Base-by-base conservation (phyloP, 176 grass and related monocot genomes). In the Bolboschoenus planiculmis region DNA sequence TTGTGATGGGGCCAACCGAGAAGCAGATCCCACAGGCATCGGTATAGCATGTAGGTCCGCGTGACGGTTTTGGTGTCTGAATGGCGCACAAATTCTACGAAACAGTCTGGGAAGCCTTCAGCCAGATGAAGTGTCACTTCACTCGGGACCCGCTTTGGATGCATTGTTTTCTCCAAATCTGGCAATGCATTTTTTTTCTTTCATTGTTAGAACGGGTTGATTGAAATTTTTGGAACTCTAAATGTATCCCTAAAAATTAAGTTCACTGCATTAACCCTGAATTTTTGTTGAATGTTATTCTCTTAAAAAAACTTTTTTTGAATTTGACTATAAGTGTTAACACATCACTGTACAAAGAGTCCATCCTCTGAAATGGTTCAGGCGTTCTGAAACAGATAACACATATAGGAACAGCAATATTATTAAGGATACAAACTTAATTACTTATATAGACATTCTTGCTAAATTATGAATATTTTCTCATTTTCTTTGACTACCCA, bases 101-200 rank as follows among this genome's bases (percentile, higher is more conserved):
- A 84, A 2, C 39, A 56, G 37, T 44, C 16, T 2, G 84, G 88
- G 1, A 89, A 86, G 24, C 33, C 61, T 16, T 60, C 18, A 30
- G 72, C 80, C 59, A 90, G 50, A 23, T 39, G 35, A 40, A 48
- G 18, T 10, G 24, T 73, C 42, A 84, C 84, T 27, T 83, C 39
- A 4, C 39, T 47, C 31, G 86, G 15, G 55, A 84, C 61, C 43
- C 57, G 36, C 56, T 27, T 82, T 0, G 84, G 84, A n/a, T 83
- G 55, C 56, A 61, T 85, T 9, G 84, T 76, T 16, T 16, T 30
- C 83, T 89, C 87, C 9, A 74, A 78, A 26, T 85, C 87, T 85
- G 83, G n/a, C 18, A 20, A 7, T 56, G 4, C 74, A 16, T 26
- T 75, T 75, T 46, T 46, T 27, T 36, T 1, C 43, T 72, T 18